Evolutionary conservation across 2,329 filamentous ascomycete genomes (phyloP).

Genomic region (Fusarium keratoplasticum): DNA sequence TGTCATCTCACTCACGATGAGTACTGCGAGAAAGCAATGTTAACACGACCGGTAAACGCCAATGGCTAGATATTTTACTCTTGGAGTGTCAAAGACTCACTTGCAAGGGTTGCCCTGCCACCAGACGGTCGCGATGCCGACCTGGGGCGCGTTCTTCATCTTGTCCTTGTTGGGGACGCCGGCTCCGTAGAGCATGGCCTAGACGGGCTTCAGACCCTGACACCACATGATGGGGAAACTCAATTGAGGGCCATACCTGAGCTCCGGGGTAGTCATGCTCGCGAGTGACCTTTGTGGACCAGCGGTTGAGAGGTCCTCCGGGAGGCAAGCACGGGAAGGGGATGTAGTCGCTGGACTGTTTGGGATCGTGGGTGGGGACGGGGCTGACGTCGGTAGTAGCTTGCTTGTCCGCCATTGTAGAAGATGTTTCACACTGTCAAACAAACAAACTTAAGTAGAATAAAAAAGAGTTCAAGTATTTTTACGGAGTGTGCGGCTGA

Average conservation of each 20-base stretch:
- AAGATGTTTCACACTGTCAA: not conserved
- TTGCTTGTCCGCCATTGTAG: slow-evolving; percentile 44
- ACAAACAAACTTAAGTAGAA: not conserved
- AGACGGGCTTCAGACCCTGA: not conserved
- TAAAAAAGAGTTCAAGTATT: not conserved
- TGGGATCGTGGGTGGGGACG: slow-evolving; percentile 52
- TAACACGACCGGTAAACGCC: not conserved
- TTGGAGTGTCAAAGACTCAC: slow-evolving; percentile 60
- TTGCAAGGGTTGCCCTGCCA: slow-evolving; percentile 99
- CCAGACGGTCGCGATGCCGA: slow-evolving; percentile 93
- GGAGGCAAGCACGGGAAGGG: slow-evolving; percentile 64
- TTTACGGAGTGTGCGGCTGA: not conserved
- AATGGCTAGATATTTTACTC: not conserved
- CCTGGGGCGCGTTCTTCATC: slow-evolving; percentile 92
- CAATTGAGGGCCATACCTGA: slow-evolving; percentile 66
- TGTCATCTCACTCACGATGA: slow-evolving; percentile 52
- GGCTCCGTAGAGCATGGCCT: slow-evolving; percentile 96
- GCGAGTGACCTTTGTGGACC: slow-evolving; percentile 84
- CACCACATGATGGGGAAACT: not conserved
- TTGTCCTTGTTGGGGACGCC: slow-evolving; percentile 84
- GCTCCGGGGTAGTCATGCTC: slow-evolving; percentile 93
- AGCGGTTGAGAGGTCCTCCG: slow-evolving; percentile 78
- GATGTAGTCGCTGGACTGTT: slow-evolving; percentile 64
- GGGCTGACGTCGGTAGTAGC: slow-evolving; percentile 21
- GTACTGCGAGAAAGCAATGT: slow-evolving; percentile 45